phyloP scores from a whole-genome alignment of 768 basidiomycete genomes.

The Boletus sp. region DNA sequence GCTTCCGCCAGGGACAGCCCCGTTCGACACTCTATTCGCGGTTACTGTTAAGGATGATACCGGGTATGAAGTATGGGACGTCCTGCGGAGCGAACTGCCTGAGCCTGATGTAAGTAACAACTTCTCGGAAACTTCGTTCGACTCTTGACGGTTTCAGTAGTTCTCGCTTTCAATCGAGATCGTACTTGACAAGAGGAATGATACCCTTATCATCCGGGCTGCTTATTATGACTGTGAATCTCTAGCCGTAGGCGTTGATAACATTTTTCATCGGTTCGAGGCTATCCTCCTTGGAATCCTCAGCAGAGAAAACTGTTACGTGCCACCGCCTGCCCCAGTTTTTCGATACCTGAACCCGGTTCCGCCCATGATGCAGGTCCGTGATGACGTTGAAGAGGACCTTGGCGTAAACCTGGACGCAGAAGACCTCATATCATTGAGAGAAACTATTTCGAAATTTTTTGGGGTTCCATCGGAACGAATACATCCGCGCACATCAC shows the following conservation, averaged over 20 bases:
- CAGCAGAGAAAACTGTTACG: conserved; percentile 2
- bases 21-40: conserved; percentile 33
- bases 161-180: conserved; percentile 26
- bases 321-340: background rate
- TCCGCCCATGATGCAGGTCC: background rate
- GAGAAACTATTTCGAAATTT: conserved; percentile 18
- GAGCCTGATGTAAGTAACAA: conserved; percentile 29
- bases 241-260: conserved; percentile 13
- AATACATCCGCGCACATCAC: conserved; percentile 27
- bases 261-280: conserved; percentile 26
- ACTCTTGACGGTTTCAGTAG: conserved; percentile 7
- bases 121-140: background rate
- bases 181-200: conserved; percentile 19
- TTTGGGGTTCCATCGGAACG: conserved; percentile 13
- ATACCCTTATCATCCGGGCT: conserved; percentile 17
- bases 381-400: background rate
- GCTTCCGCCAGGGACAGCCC: conserved; percentile 20
- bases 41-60: conserved; percentile 24
- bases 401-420: background rate
- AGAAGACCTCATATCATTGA: conserved; percentile 7
- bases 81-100: conserved; percentile 29
- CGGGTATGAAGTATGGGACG: conserved; percentile 19
- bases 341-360: background rate
- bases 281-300: conserved; percentile 18
- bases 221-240: conserved; percentile 23